Base-by-base conservation (phyloP, 164 flowering plant genomes). In the Nelumbo lutea region DNA sequence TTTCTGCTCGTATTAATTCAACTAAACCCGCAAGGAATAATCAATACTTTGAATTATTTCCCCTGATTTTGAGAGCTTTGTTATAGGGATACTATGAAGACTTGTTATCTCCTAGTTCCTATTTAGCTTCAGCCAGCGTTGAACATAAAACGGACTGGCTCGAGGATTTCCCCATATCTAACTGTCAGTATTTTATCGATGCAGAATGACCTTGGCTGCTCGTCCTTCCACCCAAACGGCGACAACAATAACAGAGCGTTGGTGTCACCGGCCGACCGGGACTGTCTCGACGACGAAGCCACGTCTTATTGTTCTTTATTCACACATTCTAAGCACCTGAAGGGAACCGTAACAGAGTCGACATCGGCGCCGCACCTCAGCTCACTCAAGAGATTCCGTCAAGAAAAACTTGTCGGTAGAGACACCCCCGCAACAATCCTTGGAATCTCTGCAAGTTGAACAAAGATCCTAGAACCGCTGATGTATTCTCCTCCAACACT, bases 381-480 rank as follows among this genome's bases (percentile, higher is more conserved):
- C 55, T 67, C 78, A 0, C 65, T 58, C 9, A 59, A 43, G 63
- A 63, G 71, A 59, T 66, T 65, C 2, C 73, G 64, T 42, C 64
- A 62, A 39, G 69, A 69, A 11, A 50, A 42, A 57, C 6, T 56
- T 5, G 43, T 68, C 57, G 63, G 69, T 9, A 41, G 8, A 41
- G 41, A 62, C 2, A 39, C 68, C 1, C 6, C 72, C 4, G 58
- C 66, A 45, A 43, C 68, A 40, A 57, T 68, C 40, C 56, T 72
- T 68, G 44, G 38, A 38, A 53, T 74, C 62, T 69, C 62, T 69
- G 69, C 73, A 74, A 65, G 61, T 42, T 74, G 56, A 74, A 62
- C 65, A 45, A 59, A 65, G 77, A 74, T 65, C 62, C 62, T 50
- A 45, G 41, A 45, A 59, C 79, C 47, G 67, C 65, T 27, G 70